These are phyloP conservation scores for Coprinopsis sp. DNA, from an alignment of 768 basidiomycete genomes.

Conservation along the genomic window DNA sequence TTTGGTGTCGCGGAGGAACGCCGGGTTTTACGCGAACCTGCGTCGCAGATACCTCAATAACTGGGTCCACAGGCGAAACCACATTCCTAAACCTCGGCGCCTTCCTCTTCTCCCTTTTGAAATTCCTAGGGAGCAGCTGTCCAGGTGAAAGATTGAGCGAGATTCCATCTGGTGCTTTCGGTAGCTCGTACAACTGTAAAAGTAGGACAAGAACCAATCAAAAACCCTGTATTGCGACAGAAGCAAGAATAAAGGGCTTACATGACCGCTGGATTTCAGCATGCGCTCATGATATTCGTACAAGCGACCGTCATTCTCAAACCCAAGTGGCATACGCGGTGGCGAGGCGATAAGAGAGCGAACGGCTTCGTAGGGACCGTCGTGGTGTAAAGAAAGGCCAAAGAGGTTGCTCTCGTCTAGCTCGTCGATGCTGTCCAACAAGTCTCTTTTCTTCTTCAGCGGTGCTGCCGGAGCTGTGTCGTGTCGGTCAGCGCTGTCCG, in stretches of 20 bases:
- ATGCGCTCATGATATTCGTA: slow-evolving; percentile 18
- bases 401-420: slow-evolving; percentile 72
- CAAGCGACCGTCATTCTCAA: slow-evolving; percentile 9
- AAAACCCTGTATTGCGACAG: too few species aligned
- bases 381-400: slow-evolving; percentile 60
- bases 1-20: slow-evolving; percentile 8
- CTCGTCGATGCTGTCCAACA: slow-evolving; percentile 72
- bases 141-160: slow-evolving; percentile 51
- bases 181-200: slow-evolving; percentile 25
- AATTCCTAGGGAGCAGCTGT: slow-evolving; percentile 47
- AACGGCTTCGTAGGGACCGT: slow-evolving; percentile 71
- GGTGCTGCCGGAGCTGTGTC: slow-evolving; percentile 1
- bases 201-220: slow-evolving; percentile 6
- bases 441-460: slow-evolving; percentile 10
- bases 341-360: slow-evolving; percentile 19
- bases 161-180: slow-evolving; percentile 34
- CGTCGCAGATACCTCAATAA: background rate
- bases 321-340: slow-evolving; percentile 20
- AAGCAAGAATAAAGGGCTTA: slow-evolving; percentile 5
- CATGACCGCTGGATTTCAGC: slow-evolving; percentile 21
- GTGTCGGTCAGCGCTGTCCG: slow-evolving; percentile 1
- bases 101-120: slow-evolving; percentile 16
- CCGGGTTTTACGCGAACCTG: background rate
- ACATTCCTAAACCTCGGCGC: slow-evolving; percentile 12
- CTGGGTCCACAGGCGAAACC: slow-evolving; percentile 4